These are phyloP conservation scores for Hypoxylon sp. DNA, from an alignment of 2,329 filamentous ascomycete genomes.

Conservation along the genomic window DNA sequence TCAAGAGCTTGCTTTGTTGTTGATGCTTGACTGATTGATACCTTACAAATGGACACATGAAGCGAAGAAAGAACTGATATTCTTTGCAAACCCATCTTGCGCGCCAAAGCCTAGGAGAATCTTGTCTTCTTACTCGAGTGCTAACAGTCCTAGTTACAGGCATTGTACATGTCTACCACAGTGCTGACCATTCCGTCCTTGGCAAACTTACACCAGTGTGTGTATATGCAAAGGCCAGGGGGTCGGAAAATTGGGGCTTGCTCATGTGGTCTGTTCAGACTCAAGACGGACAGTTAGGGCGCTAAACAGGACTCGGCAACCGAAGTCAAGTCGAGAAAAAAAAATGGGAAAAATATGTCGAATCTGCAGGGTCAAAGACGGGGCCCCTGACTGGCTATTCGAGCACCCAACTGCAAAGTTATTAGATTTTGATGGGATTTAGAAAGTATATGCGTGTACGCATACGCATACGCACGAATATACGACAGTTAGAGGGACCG, in stretches of 20 bases:
- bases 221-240: conserved; percentile 42
- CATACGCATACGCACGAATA: conserved; percentile 11
- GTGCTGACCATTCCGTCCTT: conserved; percentile 36
- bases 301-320: conserved; percentile 48
- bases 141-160: conserved; percentile 17
- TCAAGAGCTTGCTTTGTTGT: conserved; percentile 19
- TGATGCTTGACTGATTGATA: conserved; percentile 19
- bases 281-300: conserved; percentile 43
- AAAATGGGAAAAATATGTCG: conserved; percentile 34
- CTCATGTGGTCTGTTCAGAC: conserved; percentile 46
- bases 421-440: conserved; percentile 28
- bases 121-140: conserved; percentile 25
- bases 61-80: conserved; percentile 22
- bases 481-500: conserved; percentile 22
- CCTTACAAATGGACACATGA: conserved; percentile 21
- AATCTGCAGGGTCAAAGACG: conserved; percentile 42
- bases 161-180: conserved; percentile 22
- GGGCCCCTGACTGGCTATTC: conserved; percentile 21
- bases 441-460: conserved; percentile 14
- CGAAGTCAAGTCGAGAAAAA: conserved; percentile 35
- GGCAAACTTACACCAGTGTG: conserved; percentile 41
- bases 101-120: conserved; percentile 16
- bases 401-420: conserved; percentile 33
- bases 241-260: conserved; percentile 45
- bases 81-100: conserved; percentile 15